Evolutionary conservation across 208 protist species (phyloP), one percentile per base, ranked within the genome.

Genomic region (Crithidia acanthocephali): DNA sequence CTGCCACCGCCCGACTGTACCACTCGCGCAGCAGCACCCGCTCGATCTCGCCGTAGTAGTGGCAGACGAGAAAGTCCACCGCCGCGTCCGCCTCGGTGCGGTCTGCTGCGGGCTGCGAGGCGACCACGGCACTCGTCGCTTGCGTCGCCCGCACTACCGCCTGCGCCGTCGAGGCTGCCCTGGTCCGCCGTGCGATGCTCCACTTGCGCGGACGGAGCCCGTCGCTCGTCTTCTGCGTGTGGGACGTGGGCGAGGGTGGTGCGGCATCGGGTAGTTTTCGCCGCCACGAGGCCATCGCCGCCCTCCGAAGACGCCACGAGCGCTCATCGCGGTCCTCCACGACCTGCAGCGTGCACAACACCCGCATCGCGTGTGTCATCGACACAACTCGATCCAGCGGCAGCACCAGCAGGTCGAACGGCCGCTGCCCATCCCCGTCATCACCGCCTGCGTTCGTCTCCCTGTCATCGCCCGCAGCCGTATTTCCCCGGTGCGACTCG

Each of bases 11-110:
- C 3, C 74, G 52, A 3, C 61, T 40, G 42, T 68, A 74, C 74
- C 74, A 80, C 68, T 64, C 51, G 16, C 62, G 68, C 30, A 80
- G 63, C 51, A 71, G 11, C 42, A 71, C 66, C 10, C 55, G 30
- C 60, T 72, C 66, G 20, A 80, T 71, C 16, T 30, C 57, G 7
- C 35, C 27, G 22, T 80, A 74, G 25, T 58, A 66, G 47, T 58
- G 25, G 9, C 4, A 28, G 23, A 64, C 51, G 1, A 52, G 22
- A 40, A 16, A n/a, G 30, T 23, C 48, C 5, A 28, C 48, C 20
- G 45, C 45, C 7, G 45, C 18, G 45, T 42, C 37, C 13, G 37
- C 37, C 13, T 13, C 37, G 13, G 6, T 15, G 13, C 37, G 37
- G 9, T 42, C 37, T 42, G 37, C 9, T 42, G 6, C 13, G 13